Percentiles rank a stretch among this genome's conserved stretches.
phyloP scores from a whole-genome alignment of 2,329 filamentous ascomycete genomes.

The Anisogramma anomala region DNA sequence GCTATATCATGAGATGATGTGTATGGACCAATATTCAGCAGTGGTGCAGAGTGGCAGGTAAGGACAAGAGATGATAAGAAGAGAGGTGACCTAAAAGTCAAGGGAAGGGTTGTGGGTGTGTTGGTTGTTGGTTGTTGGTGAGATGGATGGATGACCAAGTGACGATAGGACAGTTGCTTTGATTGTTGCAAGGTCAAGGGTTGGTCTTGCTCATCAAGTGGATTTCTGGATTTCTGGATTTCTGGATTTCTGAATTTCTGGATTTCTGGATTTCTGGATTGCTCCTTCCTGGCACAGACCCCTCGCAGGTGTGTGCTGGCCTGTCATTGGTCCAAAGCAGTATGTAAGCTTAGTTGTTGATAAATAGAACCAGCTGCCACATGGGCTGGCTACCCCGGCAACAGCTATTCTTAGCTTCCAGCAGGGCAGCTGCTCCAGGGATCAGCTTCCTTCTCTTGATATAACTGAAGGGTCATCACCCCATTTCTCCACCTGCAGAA shows the following conservation, averaged over 20 bases:
- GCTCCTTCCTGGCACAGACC: not conserved
- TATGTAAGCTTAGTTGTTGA: not conserved
- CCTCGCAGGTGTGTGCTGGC: not conserved
- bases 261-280: not conserved
- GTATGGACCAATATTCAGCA: slow-evolving; percentile 2
- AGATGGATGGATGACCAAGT: too few relatives aligned
- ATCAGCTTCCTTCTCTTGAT: not conserved
- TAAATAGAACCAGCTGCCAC: not conserved
- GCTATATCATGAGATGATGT: slow-evolving; percentile 6
- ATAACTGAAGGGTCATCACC: too few relatives aligned
- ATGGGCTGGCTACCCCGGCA: not conserved
- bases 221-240: too few relatives aligned
- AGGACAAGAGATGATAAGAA: not conserved
- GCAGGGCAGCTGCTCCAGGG: not conserved
- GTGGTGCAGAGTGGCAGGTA: not conserved
- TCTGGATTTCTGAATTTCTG: too few relatives aligned
- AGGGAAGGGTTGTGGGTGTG: not conserved
- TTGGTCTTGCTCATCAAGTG: too few relatives aligned
- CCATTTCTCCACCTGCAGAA: too few relatives aligned
- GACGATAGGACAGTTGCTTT: not conserved
- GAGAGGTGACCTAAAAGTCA: not conserved
- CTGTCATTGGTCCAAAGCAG: not conserved
- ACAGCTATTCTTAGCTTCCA: not conserved
- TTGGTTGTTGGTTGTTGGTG: not conserved
- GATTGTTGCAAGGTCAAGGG: slow-evolving; percentile 2